Base-by-base conservation (phyloP, 371 early-diverging fungal species). In the Cokeromyces recurvatus region DNA sequence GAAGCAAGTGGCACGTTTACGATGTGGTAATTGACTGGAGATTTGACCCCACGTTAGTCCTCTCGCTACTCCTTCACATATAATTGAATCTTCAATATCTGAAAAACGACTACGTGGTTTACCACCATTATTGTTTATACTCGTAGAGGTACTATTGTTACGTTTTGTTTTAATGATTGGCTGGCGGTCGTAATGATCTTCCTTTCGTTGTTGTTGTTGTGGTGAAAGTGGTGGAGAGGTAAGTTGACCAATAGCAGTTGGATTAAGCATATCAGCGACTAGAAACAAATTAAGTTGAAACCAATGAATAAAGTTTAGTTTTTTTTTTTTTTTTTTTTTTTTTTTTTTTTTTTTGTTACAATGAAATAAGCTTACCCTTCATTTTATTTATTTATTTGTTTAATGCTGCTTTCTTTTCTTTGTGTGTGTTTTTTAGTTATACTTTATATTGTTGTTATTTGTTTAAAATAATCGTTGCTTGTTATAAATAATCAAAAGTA, bases 11-110 rank as follows among this genome's bases (percentile, higher is more conserved):
- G 74, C 74, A 38, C 74, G 68, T 46, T 74, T 74, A 22, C 74
- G 66, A 41, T 74, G 74, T 32, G 74, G 74, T n/a, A 74, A 45
- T 45, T 68, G 71, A 11, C 64, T 57, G 19, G 74, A 74, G 23
- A 74, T 74, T 48, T 74, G 71, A 6, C 74, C 74, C 74, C 74
- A 74, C 10, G 74, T 70, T 27, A 74, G 46, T 15, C 71, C 71
- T 53, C 59, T 62, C 15, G 68, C 68, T 11, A 74, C 74, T 38
- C 74, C 74, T 39, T 74, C 64, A 38, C 74, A 70, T 19, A 74
- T 74, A 24, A 74, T 67, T 2, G 68, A 55, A 45, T 74, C 74
- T 48, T 74, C 74, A 3, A 62, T 32, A 22, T 67, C 59, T 4
- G 74, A 74, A 36, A 74, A 74, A 35, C 74, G 64, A 47, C 74